These are phyloP conservation scores for Dictyophora rubrovolvata DNA, from an alignment of 768 basidiomycete genomes.

Conservation along the genomic window DNA sequence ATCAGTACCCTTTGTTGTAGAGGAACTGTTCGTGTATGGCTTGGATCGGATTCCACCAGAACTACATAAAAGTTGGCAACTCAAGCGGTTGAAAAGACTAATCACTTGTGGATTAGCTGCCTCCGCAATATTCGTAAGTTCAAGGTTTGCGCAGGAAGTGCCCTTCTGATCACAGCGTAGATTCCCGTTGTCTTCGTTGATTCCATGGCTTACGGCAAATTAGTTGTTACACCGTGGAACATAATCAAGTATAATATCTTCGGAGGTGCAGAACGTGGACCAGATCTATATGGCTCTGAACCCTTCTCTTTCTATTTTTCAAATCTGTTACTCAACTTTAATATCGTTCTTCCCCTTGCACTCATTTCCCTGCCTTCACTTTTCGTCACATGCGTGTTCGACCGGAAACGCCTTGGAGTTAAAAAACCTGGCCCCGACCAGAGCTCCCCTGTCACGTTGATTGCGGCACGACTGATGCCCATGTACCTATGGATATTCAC, in stretches of 20 bases:
- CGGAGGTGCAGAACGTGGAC: conserved; percentile 65
- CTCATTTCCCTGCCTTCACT: conserved; percentile 74
- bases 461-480: conserved; percentile 72
- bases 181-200: conserved; percentile 78
- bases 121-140: conserved; percentile 51
- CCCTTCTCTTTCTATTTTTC: conserved; percentile 79
- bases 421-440: conserved; percentile 38
- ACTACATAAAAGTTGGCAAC: conserved; percentile 41
- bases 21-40: conserved; percentile 76
- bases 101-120: conserved; percentile 44
- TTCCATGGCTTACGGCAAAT: conserved; percentile 74
- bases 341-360: conserved; percentile 72
- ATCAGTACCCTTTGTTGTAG: conserved; percentile 79
- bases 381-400: conserved; percentile 58
- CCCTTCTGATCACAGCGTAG: conserved; percentile 30
- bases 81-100: conserved; percentile 51
- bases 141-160: background rate
- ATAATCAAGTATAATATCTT: conserved; percentile 92
- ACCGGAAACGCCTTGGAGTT: conserved; percentile 65
- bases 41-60: conserved; percentile 50
- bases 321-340: conserved; percentile 93
- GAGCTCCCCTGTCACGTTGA: conserved; percentile 71
- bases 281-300: conserved; percentile 88
- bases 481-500: conserved; percentile 87
- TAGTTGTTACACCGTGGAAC: conserved; percentile 81